Evolutionary conservation across 441 rosid genomes (phyloP).

Genomic region (Jatropha podagrica): DNA sequence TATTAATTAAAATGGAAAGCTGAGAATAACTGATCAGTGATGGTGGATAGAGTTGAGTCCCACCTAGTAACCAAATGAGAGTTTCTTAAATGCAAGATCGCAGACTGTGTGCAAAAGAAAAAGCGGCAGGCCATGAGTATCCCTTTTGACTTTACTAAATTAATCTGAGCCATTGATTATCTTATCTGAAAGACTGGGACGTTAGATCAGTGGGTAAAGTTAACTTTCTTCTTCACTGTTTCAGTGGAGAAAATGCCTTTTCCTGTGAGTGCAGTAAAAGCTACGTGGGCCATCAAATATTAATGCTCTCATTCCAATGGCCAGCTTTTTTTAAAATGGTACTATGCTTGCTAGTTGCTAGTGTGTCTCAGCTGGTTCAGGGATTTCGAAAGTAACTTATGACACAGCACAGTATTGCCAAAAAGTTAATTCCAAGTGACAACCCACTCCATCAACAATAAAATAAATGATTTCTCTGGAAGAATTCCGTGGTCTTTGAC

Average conservation of each 20-base stretch:
- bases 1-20: slow-evolving; percentile 8
- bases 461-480: too few relatives aligned
- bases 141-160: neutral
- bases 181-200: neutral
- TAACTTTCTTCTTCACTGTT: slow-evolving; percentile 1
- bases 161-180: slow-evolving; percentile 14
- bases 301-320: slow-evolving; percentile 20
- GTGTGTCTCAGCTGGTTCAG: neutral
- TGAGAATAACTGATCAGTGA: neutral
- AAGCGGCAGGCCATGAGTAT: slow-evolving; percentile 4
- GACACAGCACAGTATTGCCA: neutral
- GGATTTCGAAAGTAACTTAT: slow-evolving; percentile 1
- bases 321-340: neutral
- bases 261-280: slow-evolving; percentile 39
- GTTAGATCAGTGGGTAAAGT: neutral
- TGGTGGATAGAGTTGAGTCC: slow-evolving; percentile 2
- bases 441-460: slow-evolving; percentile 9
- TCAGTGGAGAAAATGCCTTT: slow-evolving; percentile 26
- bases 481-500: too few relatives aligned
- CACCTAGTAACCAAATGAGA: slow-evolving; percentile 4
- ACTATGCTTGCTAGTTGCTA: neutral
- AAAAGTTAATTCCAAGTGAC: slow-evolving; percentile 12
- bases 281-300: slow-evolving; percentile 25
- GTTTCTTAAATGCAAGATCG: slow-evolving; percentile 32
- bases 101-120: slow-evolving; percentile 36